Base-by-base conservation (phyloP, 768 basidiomycete genomes). In the Lactarius pseudohatsudake region DNA sequence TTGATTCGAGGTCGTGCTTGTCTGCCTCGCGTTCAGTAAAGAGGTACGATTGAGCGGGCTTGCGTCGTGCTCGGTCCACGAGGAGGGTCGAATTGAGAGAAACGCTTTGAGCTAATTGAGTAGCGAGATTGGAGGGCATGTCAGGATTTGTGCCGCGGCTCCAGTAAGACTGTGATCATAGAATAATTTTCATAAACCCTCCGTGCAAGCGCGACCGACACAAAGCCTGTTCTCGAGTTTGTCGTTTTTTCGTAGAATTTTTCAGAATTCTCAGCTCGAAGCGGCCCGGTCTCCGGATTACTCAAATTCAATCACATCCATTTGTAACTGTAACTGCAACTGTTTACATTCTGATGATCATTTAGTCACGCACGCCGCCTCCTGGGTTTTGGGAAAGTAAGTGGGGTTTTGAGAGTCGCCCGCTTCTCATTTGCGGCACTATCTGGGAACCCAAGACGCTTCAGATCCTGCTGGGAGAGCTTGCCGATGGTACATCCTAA, bases 21-120 rank as follows among this genome's bases (percentile, higher is more conserved):
- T 91, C 87, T 10, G 94, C 94, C 58, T 92, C 90, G 65, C 84
- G 83, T 47, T 89, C 86, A 16, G 90, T 86, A 76, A 96, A 97
- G 41, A 99, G 85, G 79, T 98, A 98, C 0, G 94, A 96, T 74
- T 89, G 86, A 0, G 84, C 76, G 18, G 78, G 80, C 76, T 83
- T 90, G 76, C 85, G 84, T 70, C 83, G 84, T 55, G 85, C 80
- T 59, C 84, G 79, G 72, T 89, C 85, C 72, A 86, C 80, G 9
- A 96, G 82, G 41, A 94, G 80, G 32, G 84, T 77, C 40, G 88
- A 80, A 77, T 97, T 96, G 36, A 94, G 79, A 7, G 94, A 96
- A 10, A 87, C 84, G 68, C 86, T 84, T 71, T 88, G 83, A 18
- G 90, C 87, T 16, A 98, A 83, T 75, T 98, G 95, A 10, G 80